Evolutionary conservation across 345 rosid genomes (phyloP).

Genomic region (Sonneratia caseolaris): DNA sequence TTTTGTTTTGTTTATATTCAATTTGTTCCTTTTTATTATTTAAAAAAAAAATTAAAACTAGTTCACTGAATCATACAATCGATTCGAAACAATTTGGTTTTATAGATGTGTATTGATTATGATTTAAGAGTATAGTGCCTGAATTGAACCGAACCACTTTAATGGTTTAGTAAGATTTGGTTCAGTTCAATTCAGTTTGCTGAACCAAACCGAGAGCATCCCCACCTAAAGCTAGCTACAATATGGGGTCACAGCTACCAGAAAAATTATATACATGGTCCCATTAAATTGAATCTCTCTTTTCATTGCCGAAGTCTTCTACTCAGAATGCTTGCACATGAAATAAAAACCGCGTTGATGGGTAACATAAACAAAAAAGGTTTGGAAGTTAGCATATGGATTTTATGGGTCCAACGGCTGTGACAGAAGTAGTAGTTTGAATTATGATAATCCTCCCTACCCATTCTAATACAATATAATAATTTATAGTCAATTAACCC

Average conservation of each 20-base stretch:
- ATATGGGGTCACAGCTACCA: neutral
- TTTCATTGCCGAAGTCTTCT: neutral
- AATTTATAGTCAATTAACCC: neutral
- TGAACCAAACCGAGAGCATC: no score
- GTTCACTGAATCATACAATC: no score
- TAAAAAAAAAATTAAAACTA: no score
- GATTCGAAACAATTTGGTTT: no score
- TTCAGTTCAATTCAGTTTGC: no score
- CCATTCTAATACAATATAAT: neutral
- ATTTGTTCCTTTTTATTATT: no score
- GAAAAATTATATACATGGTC: neutral
- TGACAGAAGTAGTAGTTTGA: constrained; percentile 6
- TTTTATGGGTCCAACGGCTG: constrained; percentile 30
- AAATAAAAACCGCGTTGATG: neutral
- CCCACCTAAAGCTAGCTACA: no score
- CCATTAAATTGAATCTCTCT: neutral
- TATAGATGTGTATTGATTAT: no score
- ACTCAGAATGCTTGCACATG: neutral
- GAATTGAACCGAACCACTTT: no score
- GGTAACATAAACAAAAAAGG: neutral
- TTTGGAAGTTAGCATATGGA: constrained; percentile 7
- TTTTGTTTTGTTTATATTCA: no score
- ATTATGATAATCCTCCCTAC: neutral
- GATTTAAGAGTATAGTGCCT: no score
- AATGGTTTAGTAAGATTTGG: no score